Evolutionary conservation across 2,329 filamentous ascomycete genomes (phyloP).

Genomic region (Curvularia sp.): DNA sequence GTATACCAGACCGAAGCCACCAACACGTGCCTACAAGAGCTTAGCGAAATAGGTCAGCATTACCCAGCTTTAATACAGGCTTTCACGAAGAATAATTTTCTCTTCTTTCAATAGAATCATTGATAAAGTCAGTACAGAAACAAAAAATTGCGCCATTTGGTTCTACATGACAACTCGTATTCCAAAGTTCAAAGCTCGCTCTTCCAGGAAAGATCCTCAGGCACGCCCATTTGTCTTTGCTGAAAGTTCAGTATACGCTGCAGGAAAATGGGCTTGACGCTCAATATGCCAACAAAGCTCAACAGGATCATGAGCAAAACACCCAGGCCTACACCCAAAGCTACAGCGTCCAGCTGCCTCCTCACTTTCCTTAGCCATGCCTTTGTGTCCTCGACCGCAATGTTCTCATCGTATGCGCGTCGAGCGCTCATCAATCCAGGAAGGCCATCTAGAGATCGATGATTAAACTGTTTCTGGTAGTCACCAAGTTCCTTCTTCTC

Average conservation of each 20-base stretch:
- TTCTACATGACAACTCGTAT: not conserved
- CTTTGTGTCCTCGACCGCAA: constrained; percentile 54
- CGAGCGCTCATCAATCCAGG: constrained; percentile 54
- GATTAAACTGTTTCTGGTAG: constrained; percentile 66
- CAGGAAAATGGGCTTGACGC: constrained; percentile 29
- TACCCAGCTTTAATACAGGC: not conserved
- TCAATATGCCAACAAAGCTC: constrained; percentile 26
- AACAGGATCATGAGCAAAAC: constrained; percentile 31
- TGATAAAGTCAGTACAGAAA: not conserved
- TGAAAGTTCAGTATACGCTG: constrained; percentile 34
- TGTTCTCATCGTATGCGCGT: constrained; percentile 53
- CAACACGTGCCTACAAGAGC: not conserved
- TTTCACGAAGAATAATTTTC: not conserved
- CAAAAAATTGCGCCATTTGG: not conserved
- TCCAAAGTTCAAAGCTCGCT: constrained; percentile 7
- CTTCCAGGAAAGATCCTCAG: constrained; percentile 22
- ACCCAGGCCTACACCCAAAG: constrained; percentile 28
- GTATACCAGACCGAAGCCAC: not conserved
- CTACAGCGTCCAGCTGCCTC: constrained; percentile 35
- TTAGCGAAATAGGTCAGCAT: not conserved
- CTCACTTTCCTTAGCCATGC: constrained; percentile 35
- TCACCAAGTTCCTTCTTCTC: constrained; percentile 58
- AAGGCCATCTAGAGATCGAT: constrained; percentile 36
- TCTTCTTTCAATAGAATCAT: not conserved
- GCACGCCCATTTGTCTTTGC: constrained; percentile 31